phyloP scores from a whole-genome alignment of 2,329 filamentous ascomycete genomes.

The Aspergillus chevalieri region DNA sequence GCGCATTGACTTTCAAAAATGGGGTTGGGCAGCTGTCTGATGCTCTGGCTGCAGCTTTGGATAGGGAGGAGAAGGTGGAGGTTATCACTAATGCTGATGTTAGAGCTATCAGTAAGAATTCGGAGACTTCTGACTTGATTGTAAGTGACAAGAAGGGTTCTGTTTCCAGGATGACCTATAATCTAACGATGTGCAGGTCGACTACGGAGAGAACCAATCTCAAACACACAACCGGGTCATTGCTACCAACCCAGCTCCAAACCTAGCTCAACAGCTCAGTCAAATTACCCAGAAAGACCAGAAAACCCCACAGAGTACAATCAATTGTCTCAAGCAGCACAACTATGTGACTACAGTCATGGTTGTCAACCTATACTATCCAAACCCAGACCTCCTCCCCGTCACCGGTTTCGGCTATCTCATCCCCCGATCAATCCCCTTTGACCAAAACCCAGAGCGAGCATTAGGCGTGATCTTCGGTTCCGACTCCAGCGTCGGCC shows the following conservation, averaged over 20 bases:
- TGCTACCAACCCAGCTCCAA: slow-evolving; percentile 25
- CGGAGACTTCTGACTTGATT: slow-evolving; percentile 13
- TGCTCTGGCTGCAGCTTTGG: slow-evolving; percentile 49
- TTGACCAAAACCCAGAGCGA: slow-evolving; percentile 70
- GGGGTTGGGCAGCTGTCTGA: slow-evolving; percentile 60
- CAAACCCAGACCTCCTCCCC: slow-evolving; percentile 57
- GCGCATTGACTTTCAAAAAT: slow-evolving; percentile 38
- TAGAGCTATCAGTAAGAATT: slow-evolving; percentile 35
- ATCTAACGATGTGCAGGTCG: slow-evolving; percentile 11
- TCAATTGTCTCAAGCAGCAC: slow-evolving; percentile 24
- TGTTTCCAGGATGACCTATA: neutral
- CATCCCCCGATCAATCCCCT: slow-evolving; percentile 67
- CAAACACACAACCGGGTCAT: slow-evolving; percentile 26
- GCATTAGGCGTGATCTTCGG: slow-evolving; percentile 92
- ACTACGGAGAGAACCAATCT: slow-evolving; percentile 2
- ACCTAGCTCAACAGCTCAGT: slow-evolving; percentile 20
- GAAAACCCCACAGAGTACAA: slow-evolving; percentile 13
- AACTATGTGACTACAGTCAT: slow-evolving; percentile 72
- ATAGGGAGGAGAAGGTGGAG: slow-evolving; percentile 52
- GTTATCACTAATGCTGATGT: slow-evolving; percentile 50
- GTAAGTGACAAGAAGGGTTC: slow-evolving; percentile 12
- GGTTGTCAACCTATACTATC: slow-evolving; percentile 86
- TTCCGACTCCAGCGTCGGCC: slow-evolving; percentile 56
- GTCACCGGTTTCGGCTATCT: slow-evolving; percentile 82
- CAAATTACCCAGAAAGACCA: slow-evolving; percentile 3